Base-by-base conservation (phyloP, 164 flowering plant species). In the Nelumbo lutea region DNA sequence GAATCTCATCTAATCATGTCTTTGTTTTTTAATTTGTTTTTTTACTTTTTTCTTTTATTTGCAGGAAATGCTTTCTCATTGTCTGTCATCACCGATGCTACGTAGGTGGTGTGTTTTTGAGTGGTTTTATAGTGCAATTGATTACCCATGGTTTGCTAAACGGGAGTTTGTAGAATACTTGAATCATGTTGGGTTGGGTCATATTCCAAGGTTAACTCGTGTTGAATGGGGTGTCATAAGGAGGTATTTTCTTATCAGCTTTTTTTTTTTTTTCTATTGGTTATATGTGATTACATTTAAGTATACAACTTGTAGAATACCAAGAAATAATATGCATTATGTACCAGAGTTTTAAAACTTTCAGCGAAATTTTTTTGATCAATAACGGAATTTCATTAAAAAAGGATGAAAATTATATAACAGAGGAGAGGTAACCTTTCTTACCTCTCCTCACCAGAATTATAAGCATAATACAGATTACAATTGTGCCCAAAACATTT, bases 171-270 rank as follows among this genome's bases (percentile, higher is more conserved):
- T 90, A 59, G 99, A 91, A 69, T 96, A 96, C 81, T 76, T 96
- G 44, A 79, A 85, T 78, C 98, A 93, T 85, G 98, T 89, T 59
- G 92, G 96, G 5, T 80, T 96, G 70, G 96, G 97, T 51, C 91
- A 90, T 77, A 86, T 93, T 67, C 97, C 91, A 70, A 89, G 93
- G 73, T 81, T 96, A 67, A 89, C 99, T 70, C 97, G 95, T 75
- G 89, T 87, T 51, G 99, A 93, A 70, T 96, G 98, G 99, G 90
- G 95, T 77, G 96, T 96, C 74, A 93, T 96, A 78, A 81, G 91
- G 82, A 91, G 98, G 99, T 92, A 79, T 53, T 45, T 41, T 42
- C 57, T 10, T 52, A 1, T 15, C n/a, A 52, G 14, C 14, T 52
- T 1, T 52, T 1, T 51, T 51, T 52, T 52, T 52, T 7, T 46